phyloP scores from a whole-genome alignment of 208 protist genomes.

The Angomonas deanei region DNA sequence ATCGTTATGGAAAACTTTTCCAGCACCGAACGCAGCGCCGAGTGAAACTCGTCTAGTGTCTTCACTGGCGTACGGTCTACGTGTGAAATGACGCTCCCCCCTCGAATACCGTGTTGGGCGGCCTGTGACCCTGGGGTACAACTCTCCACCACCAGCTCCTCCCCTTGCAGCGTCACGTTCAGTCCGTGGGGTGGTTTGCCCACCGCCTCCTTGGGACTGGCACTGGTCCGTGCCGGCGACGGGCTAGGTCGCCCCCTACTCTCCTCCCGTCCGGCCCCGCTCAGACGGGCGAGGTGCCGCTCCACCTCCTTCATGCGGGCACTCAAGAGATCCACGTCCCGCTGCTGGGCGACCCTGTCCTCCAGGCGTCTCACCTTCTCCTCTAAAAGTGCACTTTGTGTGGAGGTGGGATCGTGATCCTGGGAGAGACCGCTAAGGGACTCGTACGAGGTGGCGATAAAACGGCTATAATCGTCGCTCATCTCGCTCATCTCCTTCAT shows the following conservation, averaged over 20 bases:
- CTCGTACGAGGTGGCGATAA: slow-evolving; percentile 30
- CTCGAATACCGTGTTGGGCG: slow-evolving; percentile 12
- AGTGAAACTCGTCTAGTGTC: slow-evolving; percentile 17
- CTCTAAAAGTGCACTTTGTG: slow-evolving; percentile 4
- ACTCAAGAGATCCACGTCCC: slow-evolving; percentile 12
- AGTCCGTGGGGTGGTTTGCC: no score
- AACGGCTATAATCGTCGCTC: slow-evolving; percentile 30
- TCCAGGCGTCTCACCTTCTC: slow-evolving; percentile 17
- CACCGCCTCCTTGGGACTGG: background rate
- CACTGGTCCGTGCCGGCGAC: background rate
- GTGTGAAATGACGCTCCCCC: slow-evolving; percentile 48
- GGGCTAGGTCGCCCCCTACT: background rate
- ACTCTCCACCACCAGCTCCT: slow-evolving; percentile 25
- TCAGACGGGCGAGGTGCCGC: slow-evolving; percentile 7
- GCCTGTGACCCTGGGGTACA: slow-evolving; percentile 27
- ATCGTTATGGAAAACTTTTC: slow-evolving; percentile 34
- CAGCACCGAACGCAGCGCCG: slow-evolving; percentile 16
- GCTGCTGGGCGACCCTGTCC: background rate
- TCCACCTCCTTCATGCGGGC: slow-evolving; percentile 18
- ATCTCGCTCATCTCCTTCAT: slow-evolving; percentile 31
- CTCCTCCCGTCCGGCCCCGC: background rate
- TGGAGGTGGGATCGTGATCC: slow-evolving; percentile 14
- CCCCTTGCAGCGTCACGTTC: no score
- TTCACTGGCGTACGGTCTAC: slow-evolving; percentile 28
- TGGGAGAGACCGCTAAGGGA: slow-evolving; percentile 17